Percentiles rank a stretch among this genome's conserved stretches.
Evolutionary conservation across 148 eudicot genomes (phyloP).

Genomic region (Selenicereus undatus): DNA sequence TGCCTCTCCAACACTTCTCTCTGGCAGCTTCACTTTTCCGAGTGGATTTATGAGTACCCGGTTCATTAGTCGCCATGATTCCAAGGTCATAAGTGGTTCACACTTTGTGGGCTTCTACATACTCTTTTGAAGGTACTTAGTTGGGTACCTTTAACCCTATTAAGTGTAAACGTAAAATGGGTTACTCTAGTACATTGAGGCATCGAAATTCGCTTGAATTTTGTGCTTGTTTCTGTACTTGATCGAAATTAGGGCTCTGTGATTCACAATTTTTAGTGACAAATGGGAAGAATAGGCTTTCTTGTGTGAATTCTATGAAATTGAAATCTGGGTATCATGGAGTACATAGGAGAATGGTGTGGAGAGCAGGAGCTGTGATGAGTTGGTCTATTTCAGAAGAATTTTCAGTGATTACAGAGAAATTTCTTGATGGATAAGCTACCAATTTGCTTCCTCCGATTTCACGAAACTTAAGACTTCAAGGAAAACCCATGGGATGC

Average conservation of each 20-base stretch:
- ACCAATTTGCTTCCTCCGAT: too few species aligned
- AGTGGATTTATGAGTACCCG: conserved; percentile 4
- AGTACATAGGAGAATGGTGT: conserved; percentile 23
- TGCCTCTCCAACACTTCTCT: neutral
- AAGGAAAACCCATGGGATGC: too few species aligned
- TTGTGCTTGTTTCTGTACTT: conserved; percentile 10
- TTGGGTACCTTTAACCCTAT: conserved; percentile 14
- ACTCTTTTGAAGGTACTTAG: conserved; percentile 13
- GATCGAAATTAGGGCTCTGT: conserved; percentile 23
- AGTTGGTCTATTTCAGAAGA: conserved; percentile 8
- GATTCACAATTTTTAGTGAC: conserved; percentile 11
- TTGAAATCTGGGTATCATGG: conserved; percentile 21
- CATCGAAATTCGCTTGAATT: conserved; percentile 7
- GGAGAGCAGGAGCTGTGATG: conserved; percentile 44
- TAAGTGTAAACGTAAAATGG: neutral
- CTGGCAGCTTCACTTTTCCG: conserved; percentile 6
- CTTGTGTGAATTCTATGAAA: conserved; percentile 13
- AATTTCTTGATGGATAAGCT: too few species aligned
- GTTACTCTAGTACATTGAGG: conserved; percentile 2
- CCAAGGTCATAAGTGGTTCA: neutral
- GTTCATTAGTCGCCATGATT: conserved; percentile 7
- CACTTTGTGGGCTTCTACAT: conserved; percentile 10
- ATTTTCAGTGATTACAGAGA: too few species aligned
- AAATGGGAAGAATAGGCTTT: conserved; percentile 15
- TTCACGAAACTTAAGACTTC: too few species aligned